Evolutionary conservation across 352 stramenopile species (phyloP), one percentile per base, ranked within the genome.

Genomic region (Phytopythium vexans): DNA sequence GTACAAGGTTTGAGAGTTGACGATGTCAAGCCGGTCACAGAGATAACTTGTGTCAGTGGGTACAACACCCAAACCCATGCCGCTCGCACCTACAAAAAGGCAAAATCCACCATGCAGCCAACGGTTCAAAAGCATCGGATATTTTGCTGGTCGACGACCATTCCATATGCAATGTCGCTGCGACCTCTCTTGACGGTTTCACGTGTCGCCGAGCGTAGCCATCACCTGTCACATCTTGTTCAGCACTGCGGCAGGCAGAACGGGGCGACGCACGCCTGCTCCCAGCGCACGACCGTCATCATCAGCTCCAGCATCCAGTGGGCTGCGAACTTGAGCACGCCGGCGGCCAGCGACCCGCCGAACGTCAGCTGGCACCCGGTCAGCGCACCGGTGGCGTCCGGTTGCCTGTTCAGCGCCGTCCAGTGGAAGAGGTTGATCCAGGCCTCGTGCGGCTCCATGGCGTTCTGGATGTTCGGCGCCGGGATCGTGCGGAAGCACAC

Each of bases 231-330:
- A 27, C 21, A 27, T 27, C 21, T 27, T 27, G 21, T 27, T 27
- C 21, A 27, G 21, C 47, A 53, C 47, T 67, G 54, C 51, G 64
- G 65, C 48, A 88, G 76, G 38, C 78, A 72, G 48, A 87, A 55
- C 1, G 78, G 78, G 14, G 72, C 70, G 10, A 87, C 54, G 46
- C 71, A 82, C 6, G 71, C 66, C 40, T 74, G 85, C 45, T 89
- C 78, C 76, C 78, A 87, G 34, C 76, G 71, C 41, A 89, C 66
- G 39, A 86, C 74, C 4, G 72, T 86, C 72, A 87, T 82, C 37
- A 84, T 75, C 56, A 89, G 72, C 65, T 89, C 76, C n/a, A 89
- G 71, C 76, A 87, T 86, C 76, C 78, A 89, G 50, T 86, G 74
- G 39, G 73, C 68, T 4, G 75, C 75, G 14, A 86, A 87, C 50